Evolutionary conservation across 2,329 filamentous ascomycete genomes (phyloP).

Genomic region (Paracoccidioides lutzii): DNA sequence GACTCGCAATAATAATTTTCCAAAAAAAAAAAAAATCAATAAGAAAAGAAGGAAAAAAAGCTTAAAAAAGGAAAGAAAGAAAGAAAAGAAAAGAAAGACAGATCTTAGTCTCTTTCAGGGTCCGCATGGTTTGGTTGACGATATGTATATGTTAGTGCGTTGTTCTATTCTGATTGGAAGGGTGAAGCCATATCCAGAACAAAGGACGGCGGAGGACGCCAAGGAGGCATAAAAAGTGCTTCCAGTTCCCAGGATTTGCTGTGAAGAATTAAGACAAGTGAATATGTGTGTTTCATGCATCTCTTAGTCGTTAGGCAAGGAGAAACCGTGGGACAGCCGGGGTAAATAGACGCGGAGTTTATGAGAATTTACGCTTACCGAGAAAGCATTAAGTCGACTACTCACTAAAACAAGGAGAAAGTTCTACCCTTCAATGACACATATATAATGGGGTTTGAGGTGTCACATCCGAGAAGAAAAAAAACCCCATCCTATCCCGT

Average conservation of each 20-base stretch:
- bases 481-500: too few species aligned
- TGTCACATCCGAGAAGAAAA: background rate
- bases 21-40: background rate
- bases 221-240: background rate
- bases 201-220: background rate
- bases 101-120: background rate
- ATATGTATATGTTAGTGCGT: background rate
- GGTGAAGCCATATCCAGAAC: background rate
- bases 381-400: background rate
- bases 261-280: background rate
- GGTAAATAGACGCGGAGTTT: background rate
- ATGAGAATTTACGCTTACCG: background rate
- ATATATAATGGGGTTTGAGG: too few species aligned
- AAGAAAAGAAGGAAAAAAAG: background rate
- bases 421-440: too few species aligned
- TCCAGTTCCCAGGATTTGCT: background rate
- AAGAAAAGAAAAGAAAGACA: background rate
- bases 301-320: background rate
- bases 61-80: background rate
- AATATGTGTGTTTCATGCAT: background rate
- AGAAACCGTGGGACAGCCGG: background rate
- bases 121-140: background rate
- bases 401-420: too few species aligned
- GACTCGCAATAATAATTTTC: background rate
- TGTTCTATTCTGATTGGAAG: conserved; percentile 1